Evolutionary conservation across 805 yeast genomes (phyloP).

Genomic region (Jamesozyma lodderae): DNA sequence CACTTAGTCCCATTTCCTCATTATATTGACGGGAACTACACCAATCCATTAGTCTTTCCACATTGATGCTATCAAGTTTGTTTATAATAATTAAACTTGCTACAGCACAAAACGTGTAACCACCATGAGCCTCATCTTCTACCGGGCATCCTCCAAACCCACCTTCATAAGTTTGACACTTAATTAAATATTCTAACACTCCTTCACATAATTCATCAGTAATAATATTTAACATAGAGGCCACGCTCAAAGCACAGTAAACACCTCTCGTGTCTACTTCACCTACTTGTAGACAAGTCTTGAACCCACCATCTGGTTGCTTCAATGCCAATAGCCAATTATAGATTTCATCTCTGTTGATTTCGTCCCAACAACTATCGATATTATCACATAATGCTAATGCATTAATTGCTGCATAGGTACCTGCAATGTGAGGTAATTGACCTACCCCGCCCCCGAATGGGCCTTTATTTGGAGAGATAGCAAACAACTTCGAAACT

Average conservation of each 20-base stretch:
- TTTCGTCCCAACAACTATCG: conserved; percentile 31
- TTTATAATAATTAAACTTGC: conserved; percentile 48
- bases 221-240: conserved; percentile 52
- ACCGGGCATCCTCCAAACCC: conserved; percentile 80
- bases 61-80: conserved; percentile 35
- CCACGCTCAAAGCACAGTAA: conserved; percentile 75
- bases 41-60: conserved; percentile 57
- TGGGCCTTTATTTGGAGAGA: conserved; percentile 43
- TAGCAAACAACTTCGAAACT: conserved; percentile 24
- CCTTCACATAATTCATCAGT: conserved; percentile 50
- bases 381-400: conserved; percentile 45
- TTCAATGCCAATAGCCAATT: conserved; percentile 61
- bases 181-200: conserved; percentile 48
- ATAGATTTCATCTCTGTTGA: conserved; percentile 43
- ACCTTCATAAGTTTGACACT: conserved; percentile 89
- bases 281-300: conserved; percentile 39
- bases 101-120: conserved; percentile 86
- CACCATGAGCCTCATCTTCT: conserved; percentile 90
- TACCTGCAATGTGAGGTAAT: conserved; percentile 72
- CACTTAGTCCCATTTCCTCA: conserved; percentile 81
- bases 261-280: conserved; percentile 81
- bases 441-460: conserved; percentile 84
- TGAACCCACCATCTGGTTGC: conserved; percentile 62
- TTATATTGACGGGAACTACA: conserved; percentile 54
- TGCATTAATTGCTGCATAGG: conserved; percentile 68